A percentile compares a stretch with the other conserved stretches of the same genome.
Evolutionary conservation across 306 rosid species (phyloP).

Genomic region (Hylodesmum podocarpum): DNA sequence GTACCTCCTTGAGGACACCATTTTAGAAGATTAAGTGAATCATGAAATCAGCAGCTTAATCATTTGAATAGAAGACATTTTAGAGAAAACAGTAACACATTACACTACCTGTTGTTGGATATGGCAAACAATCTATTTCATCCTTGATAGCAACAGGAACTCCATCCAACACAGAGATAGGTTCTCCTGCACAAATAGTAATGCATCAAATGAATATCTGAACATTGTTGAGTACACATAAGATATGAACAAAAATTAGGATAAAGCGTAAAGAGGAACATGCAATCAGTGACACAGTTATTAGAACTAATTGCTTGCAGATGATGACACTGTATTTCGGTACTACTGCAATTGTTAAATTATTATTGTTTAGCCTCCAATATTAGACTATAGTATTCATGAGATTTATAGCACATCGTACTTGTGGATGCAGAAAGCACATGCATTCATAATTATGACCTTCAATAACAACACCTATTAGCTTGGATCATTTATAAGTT

Average conservation of each 20-base stretch:
- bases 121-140: constrained; percentile 92
- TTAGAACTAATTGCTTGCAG: background rate
- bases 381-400: background rate
- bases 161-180: constrained; percentile 81
- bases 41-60: constrained; percentile 3
- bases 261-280: background rate
- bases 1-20: constrained; percentile 69
- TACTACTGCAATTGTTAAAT: background rate
- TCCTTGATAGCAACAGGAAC: constrained; percentile 86
- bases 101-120: constrained; percentile 85
- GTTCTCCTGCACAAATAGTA: constrained; percentile 48
- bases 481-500: background rate
- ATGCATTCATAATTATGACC: background rate
- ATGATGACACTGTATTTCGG: background rate
- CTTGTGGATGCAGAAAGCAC: background rate
- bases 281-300: background rate
- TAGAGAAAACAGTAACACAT: constrained; percentile 3
- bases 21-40: constrained; percentile 11
- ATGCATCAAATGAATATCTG: constrained; percentile 16
- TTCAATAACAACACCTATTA: background rate
- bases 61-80: background rate
- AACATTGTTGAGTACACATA: background rate
- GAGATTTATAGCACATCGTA: background rate
- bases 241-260: background rate
- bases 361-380: background rate